A percentile compares a stretch with the other conserved stretches of the same genome.
phyloP scores from a whole-genome alignment of 345 rosid genomes.

The Brassica incana region DNA sequence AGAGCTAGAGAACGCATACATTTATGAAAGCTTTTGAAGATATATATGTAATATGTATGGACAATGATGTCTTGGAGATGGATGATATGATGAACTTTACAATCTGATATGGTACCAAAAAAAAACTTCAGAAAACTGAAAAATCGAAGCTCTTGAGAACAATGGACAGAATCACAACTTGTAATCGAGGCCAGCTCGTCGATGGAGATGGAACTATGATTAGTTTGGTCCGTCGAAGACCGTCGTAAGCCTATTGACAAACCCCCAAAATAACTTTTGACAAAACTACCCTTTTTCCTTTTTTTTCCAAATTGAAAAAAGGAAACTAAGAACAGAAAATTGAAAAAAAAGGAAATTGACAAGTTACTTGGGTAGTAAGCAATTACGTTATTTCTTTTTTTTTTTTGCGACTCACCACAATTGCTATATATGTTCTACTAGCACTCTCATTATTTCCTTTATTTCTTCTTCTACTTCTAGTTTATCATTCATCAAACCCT shows the following conservation, averaged over 20 bases:
- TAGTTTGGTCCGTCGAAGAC: too few relatives aligned
- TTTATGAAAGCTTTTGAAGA: not conserved
- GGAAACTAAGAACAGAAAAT: not conserved
- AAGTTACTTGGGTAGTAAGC: not conserved
- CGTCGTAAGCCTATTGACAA: not conserved
- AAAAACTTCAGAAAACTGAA: not conserved
- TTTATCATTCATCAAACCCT: not conserved
- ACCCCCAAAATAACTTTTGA: not conserved
- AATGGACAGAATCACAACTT: conserved; percentile 48
- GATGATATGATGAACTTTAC: not conserved
- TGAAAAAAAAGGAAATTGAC: not conserved
- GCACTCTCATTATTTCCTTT: not conserved
- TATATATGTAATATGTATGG: not conserved
- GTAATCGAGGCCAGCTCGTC: conserved; percentile 71
- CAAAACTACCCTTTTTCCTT: not conserved
- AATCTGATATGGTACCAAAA: not conserved
- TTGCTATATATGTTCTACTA: not conserved
- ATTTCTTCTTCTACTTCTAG: not conserved
- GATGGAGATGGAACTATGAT: too few relatives aligned
- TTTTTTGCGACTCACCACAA: not conserved
- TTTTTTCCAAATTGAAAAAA: too few relatives aligned
- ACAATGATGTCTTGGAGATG: not conserved
- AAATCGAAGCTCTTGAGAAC: not conserved
- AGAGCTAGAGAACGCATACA: not conserved
- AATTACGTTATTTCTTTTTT: not conserved